Evolutionary conservation across 345 rosid genomes (phyloP), one percentile per base, ranked within the genome.

Genomic region (Syzygium aromaticum): DNA sequence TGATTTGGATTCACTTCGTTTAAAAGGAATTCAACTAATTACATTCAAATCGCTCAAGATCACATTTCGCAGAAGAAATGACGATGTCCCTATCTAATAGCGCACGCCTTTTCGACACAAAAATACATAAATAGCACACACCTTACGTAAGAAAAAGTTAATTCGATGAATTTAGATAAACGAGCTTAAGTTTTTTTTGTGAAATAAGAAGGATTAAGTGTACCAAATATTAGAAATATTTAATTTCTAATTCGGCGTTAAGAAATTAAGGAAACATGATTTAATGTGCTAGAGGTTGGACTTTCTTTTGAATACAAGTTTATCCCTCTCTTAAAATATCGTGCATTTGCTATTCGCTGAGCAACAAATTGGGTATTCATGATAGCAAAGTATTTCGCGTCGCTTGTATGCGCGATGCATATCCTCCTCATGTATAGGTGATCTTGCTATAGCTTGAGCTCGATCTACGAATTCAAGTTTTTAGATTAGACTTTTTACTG

Each of bases 371-470:
- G 25, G 7, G 23, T 21, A 8, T 67, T 67, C 12, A 4, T 0
- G 0, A 0, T 16, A 8, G 1, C 5, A 30, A 30, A 67, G 3
- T 2, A 33, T 8, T 12, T 17, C 3, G 0, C 1, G 3, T 33
- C 43, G 8, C 19, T 21, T 17, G 10, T 33, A 2, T 15, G 6
- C 3, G 1, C 0, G 0, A 2, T 7, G 1, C 43, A 64, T 30
- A 3, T 16, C 3, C 6, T 16, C 43, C n/a, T 61, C 3, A 3
- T 12, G 0, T 59, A 27, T 5, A 27, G 2, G 3, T 7, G 0
- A 63, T 14, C 1, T 63, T 0, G 10, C 77, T 30, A 7, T 43
- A 43, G 46, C 46, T 5, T 6, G 22, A 64, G 4, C 73, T 16
- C 5, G 6, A 3, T 1, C 8, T 15, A 64, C 3, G 5, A n/a